Evolutionary conservation across 768 basidiomycete genomes (phyloP), one percentile per base, ranked within the genome.

Genomic region (Gymnopilus dilepis): DNA sequence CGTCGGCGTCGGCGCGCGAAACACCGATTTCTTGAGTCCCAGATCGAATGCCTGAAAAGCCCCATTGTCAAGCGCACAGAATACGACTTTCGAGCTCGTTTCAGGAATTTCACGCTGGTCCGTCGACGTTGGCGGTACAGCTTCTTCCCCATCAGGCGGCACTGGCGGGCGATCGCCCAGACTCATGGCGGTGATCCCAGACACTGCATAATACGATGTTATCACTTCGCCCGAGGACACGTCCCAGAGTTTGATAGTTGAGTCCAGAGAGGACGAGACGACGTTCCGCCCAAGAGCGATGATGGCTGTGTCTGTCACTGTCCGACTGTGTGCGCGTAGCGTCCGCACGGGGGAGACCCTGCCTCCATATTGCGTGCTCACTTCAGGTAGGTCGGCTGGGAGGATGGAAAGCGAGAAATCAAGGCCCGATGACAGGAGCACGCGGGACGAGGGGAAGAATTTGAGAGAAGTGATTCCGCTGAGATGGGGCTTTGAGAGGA

Each of bases 391-490:
- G 4, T 85, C 81, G 0, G 89, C 86, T 7, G 90, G 84, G 55
- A 89, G 83, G 60, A 95, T 82, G 24, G 84, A 76, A 2, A 94
- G 72, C 0, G 84, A 77, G 65, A 92, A 88, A 70, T 93, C 91
- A 4, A 83, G 83, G 0, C 89, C 86, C 0, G 86, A 79, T 5
- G 90, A 85, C 9, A 95, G 80, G 1, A 93, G 77, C 15, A 93
- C 91, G 40, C 86, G 79, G 11, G 84, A 87, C 0, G 88, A 90
- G 1, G 89, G 89, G 73, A 91, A 89, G 78, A 88, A 89, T 42
- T 77, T 79, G 26, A 89, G 72, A 21, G 81, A 79, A 2, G 83
- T 82, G n/a, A 85, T 77, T 1, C 81, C 80, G 73, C 84, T 86
- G 19, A 83, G 73, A 65, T 88, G 85, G 0, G 80, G 73, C 58